phyloP scores from a whole-genome alignment of 75 land plant genomes.

The Azolla pinnata region DNA sequence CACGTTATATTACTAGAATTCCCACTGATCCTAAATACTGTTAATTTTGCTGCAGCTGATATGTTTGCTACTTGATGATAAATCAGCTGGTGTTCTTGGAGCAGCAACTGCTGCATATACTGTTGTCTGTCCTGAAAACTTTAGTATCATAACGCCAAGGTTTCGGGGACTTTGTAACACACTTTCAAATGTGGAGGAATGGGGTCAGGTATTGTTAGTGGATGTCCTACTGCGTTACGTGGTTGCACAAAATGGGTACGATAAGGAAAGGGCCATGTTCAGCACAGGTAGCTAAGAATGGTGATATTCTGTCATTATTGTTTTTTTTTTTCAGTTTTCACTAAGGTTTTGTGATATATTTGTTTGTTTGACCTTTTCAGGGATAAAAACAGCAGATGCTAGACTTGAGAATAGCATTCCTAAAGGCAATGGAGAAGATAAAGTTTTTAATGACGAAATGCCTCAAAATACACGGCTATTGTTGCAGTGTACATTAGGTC shows the following conservation, averaged over 20 bases:
- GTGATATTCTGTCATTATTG: neutral
- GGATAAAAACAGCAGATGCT: no score
- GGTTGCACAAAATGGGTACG: constrained; percentile 65
- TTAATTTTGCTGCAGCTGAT: constrained; percentile 47
- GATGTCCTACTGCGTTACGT: constrained; percentile 79
- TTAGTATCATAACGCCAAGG: constrained; percentile 46
- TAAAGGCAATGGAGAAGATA: no score
- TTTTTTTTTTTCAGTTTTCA: no score
- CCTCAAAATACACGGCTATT: constrained; percentile 60
- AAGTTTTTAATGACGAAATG: no score
- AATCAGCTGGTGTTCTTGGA: constrained; percentile 84
- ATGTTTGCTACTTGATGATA: constrained; percentile 61
- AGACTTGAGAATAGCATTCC: neutral
- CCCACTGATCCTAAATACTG: neutral
- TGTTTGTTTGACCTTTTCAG: no score
- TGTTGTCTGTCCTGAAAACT: constrained; percentile 64
- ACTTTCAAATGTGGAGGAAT: constrained; percentile 93
- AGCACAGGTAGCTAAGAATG: no score
- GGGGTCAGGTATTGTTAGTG: constrained; percentile 89
- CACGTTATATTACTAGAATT: neutral
- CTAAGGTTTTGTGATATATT: no score
- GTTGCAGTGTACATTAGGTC: constrained; percentile 66
- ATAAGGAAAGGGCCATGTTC: constrained; percentile 1
- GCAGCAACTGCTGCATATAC: constrained; percentile 87
- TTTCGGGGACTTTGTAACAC: constrained; percentile 64